Conservation (phyloP, 352 stramenopile species). For the Phytopythium chamaehyphon region DNA sequence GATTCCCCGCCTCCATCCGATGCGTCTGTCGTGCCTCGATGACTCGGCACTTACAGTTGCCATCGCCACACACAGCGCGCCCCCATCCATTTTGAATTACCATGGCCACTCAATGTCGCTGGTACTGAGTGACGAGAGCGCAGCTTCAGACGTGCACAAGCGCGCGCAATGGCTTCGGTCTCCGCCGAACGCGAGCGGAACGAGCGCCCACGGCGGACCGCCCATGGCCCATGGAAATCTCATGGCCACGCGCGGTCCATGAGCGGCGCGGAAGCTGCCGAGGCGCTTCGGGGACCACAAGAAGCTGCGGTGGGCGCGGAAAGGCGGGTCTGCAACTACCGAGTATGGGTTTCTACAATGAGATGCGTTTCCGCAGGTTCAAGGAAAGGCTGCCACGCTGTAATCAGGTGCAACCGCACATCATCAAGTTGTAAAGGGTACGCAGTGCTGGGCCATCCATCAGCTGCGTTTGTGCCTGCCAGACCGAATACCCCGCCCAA, state of each 20-base stretch:
- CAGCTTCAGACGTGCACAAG: conserved; percentile 2
- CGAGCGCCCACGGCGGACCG: neutral
- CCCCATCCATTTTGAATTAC: no score
- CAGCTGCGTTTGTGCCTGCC: conserved; percentile 2
- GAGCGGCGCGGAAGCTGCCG: neutral
- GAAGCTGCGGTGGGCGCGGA: neutral
- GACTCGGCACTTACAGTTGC: no score
- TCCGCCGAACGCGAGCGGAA: neutral
- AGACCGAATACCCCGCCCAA: no score
- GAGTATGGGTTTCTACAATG: conserved; percentile 4
- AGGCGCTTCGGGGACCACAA: neutral
- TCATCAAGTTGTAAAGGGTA: neutral
- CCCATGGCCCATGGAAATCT: neutral
- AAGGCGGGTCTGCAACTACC: neutral
- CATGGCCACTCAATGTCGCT: neutral
- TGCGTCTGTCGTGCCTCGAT: no score
- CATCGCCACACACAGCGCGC: no score
- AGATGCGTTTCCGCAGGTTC: conserved; percentile 1
- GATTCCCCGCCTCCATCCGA: no score
- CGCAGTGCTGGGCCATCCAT: neutral
- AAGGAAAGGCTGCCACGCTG: neutral
- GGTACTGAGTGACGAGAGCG: neutral
- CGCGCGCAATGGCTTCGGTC: no score
- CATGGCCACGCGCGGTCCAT: neutral
- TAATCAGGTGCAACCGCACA: neutral